These are phyloP conservation scores for Blastobotrys muscicola DNA, from an alignment of 805 yeast species.

Conservation along the genomic window DNA sequence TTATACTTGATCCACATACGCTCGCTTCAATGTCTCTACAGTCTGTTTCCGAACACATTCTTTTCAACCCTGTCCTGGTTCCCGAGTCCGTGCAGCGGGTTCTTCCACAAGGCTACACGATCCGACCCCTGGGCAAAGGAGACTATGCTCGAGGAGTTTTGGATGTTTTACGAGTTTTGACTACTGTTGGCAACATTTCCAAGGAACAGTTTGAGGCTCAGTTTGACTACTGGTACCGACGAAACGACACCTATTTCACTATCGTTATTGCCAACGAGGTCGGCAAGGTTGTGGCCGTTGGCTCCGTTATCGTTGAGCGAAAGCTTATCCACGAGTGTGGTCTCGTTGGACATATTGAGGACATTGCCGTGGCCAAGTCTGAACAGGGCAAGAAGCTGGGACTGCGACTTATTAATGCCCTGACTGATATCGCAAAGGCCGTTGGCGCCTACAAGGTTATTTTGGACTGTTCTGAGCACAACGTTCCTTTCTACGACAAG, in stretches of 20 bases:
- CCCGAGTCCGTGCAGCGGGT: slow-evolving; percentile 18
- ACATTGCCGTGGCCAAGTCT: slow-evolving; percentile 64
- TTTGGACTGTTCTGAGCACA: slow-evolving; percentile 77
- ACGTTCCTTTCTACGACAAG: slow-evolving; percentile 78
- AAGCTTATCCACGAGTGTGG: slow-evolving; percentile 80
- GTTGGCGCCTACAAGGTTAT: slow-evolving; percentile 81
- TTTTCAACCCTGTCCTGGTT: slow-evolving; percentile 20
- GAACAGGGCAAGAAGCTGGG: slow-evolving; percentile 88
- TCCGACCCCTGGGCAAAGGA: slow-evolving; percentile 44
- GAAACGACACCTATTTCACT: slow-evolving; percentile 49
- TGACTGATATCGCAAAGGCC: slow-evolving; percentile 49
- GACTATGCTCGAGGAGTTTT: slow-evolving; percentile 61
- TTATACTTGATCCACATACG: not conserved
- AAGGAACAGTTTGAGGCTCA: slow-evolving; percentile 39
- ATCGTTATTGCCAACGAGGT: slow-evolving; percentile 51
- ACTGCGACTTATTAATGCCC: slow-evolving; percentile 46
- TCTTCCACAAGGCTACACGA: slow-evolving; percentile 55
- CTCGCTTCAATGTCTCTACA: slow-evolving; percentile 2
- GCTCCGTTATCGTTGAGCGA: slow-evolving; percentile 68
- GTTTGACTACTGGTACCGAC: slow-evolving; percentile 48
- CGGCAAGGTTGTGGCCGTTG: slow-evolving; percentile 67
- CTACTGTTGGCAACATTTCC: slow-evolving; percentile 72
- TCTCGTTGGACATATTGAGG: slow-evolving; percentile 88
- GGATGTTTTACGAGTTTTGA: slow-evolving; percentile 55
- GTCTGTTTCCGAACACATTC: slow-evolving; percentile 7